Conservation (phyloP, 306 rosid genomes). For the Prunus padus region DNA sequence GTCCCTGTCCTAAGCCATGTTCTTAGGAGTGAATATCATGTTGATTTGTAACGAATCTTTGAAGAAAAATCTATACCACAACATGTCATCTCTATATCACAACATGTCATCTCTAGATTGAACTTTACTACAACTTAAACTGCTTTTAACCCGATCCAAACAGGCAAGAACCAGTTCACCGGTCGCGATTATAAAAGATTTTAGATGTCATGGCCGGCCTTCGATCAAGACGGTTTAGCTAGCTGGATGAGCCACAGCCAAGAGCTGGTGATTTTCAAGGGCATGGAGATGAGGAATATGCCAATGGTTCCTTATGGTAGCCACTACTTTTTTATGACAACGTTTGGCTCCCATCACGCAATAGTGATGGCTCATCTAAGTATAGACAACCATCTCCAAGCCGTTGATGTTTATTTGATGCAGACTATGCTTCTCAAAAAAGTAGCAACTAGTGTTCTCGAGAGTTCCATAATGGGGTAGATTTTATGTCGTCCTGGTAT, state of each 20-base stretch:
- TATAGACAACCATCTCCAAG: neutral
- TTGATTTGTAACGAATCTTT: too few species aligned
- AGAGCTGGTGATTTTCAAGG: neutral
- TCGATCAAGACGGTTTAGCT: neutral
- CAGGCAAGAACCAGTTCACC: too few species aligned
- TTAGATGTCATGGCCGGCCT: too few species aligned
- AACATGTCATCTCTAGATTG: neutral
- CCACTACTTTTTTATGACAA: neutral
- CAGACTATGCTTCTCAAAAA: neutral
- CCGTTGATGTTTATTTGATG: neutral
- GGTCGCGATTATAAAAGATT: too few species aligned
- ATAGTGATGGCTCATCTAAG: neutral
- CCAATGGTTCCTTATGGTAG: neutral
- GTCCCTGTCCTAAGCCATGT: too few species aligned
- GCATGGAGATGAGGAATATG: neutral
- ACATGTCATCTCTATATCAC: too few species aligned
- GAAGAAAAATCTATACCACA: too few species aligned
- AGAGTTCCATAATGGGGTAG: neutral
- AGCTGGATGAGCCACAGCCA: neutral
- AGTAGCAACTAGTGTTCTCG: neutral
- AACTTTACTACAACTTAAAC: neutral
- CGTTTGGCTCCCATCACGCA: neutral
- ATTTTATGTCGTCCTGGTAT: neutral
- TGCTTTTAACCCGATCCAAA: neutral
- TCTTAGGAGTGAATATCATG: too few species aligned